phyloP scores from a whole-genome alignment of 2,329 filamentous ascomycete species.

The Mycosphaerella sp. region DNA sequence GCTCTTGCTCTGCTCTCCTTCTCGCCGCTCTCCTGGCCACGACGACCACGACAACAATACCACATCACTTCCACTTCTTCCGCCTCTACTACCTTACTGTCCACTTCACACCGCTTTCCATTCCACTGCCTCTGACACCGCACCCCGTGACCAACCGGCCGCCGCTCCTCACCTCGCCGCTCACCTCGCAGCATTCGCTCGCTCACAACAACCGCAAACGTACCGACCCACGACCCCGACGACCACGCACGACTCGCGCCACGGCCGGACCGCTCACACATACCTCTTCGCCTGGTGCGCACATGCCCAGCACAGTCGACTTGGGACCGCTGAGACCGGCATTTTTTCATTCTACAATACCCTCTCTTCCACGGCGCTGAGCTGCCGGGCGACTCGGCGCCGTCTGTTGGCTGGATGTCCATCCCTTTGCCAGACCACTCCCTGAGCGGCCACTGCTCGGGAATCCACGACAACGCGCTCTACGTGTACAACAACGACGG shows the following conservation, averaged over 20 bases:
- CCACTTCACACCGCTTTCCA: too few relatives aligned
- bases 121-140: too few relatives aligned
- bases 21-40: not conserved
- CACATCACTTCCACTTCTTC: not conserved
- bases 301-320: conserved; percentile 16
- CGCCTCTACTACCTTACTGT: not conserved
- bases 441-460: conserved; percentile 73
- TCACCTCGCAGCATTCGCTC: not conserved
- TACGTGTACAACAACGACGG: conserved; percentile 71
- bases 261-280: not conserved
- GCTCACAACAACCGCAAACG: not conserved
- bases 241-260: not conserved
- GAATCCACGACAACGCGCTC: conserved; percentile 72
- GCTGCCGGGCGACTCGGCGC: conserved; percentile 18
- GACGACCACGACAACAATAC: not conserved
- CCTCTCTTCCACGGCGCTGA: conserved; percentile 17
- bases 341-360: too few relatives aligned
- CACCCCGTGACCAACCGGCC: not conserved
- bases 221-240: not conserved
- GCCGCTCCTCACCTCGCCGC: not conserved
- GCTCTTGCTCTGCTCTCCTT: too few relatives aligned
- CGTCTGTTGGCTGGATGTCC: conserved; percentile 50
- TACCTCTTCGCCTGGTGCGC: conserved; percentile 6
- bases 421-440: conserved; percentile 63
- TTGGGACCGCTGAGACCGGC: conserved; percentile 6